Evolutionary conservation across 768 basidiomycete species (phyloP).

Genomic region (Vishniacozyma victoriae): DNA sequence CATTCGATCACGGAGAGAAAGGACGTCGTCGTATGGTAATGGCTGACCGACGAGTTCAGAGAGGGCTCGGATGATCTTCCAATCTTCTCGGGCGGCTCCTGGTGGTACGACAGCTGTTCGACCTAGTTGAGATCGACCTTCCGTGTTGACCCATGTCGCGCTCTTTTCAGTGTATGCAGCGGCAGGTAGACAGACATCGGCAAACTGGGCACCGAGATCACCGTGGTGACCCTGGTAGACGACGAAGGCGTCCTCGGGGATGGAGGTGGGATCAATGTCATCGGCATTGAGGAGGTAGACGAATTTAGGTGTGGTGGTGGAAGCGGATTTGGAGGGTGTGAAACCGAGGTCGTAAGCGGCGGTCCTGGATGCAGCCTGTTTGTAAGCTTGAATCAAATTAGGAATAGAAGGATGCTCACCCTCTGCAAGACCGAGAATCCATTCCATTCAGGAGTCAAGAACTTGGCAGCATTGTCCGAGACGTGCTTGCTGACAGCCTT

Average conservation of each 20-base stretch:
- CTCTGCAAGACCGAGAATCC: conserved; percentile 89
- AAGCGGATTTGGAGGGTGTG: conserved; percentile 72
- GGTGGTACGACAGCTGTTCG: conserved; percentile 88
- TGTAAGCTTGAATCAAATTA: not conserved
- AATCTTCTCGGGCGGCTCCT: conserved; percentile 92
- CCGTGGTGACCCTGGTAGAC: conserved; percentile 99
- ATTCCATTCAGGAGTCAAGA: conserved; percentile 88
- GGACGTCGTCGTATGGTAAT: conserved; percentile 81
- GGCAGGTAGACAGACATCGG: conserved; percentile 91
- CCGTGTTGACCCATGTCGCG: conserved; percentile 93
- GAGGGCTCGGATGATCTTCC: conserved; percentile 91
- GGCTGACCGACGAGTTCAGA: conserved; percentile 77
- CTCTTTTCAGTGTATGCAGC: conserved; percentile 90
- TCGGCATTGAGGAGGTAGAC: conserved; percentile 95
- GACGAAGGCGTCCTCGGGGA: conserved; percentile 87
- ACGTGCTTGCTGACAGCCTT: conserved; percentile 73
- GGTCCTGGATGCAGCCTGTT: conserved; percentile 78
- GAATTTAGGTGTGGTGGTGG: conserved; percentile 78
- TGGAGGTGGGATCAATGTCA: conserved; percentile 77
- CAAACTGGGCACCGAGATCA: conserved; percentile 89
- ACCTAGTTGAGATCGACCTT: conserved; percentile 85
- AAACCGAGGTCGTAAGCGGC: conserved; percentile 95
- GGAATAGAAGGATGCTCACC: conserved; percentile 51
- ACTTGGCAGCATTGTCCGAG: conserved; percentile 63
- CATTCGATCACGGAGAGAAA: conserved; percentile 79